phyloP scores from a whole-genome alignment of 306 rosid genomes.

The Pterocarpus santalinus region DNA sequence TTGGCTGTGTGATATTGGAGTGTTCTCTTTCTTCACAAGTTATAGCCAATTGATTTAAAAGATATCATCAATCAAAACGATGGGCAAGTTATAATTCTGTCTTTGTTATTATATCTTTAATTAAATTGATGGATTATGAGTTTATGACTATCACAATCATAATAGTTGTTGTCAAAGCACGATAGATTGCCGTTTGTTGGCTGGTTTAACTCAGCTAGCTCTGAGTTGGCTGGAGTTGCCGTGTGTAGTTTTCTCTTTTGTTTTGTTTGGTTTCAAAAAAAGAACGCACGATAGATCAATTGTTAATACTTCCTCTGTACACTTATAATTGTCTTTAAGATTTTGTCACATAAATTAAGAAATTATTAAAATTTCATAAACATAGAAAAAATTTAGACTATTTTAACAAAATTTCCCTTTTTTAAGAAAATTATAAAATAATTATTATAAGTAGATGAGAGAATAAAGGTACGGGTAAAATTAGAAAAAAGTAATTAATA shows the following conservation, averaged over 20 bases:
- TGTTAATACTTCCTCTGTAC: too few relatives aligned
- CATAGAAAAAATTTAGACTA: too few relatives aligned
- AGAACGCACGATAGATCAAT: too few relatives aligned
- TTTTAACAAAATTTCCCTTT: too few relatives aligned
- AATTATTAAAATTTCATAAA: too few relatives aligned
- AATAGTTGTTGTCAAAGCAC: constrained; percentile 11
- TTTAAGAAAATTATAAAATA: too few relatives aligned
- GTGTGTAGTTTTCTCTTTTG: neutral
- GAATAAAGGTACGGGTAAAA: too few relatives aligned
- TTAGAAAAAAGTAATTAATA: too few relatives aligned
- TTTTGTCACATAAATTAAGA: too few relatives aligned
- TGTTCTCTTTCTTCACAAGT: constrained; percentile 2
- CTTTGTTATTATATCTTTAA: neutral
- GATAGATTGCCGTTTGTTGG: neutral
- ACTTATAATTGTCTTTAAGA: too few relatives aligned
- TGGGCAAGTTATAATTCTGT: neutral
- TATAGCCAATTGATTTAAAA: neutral
- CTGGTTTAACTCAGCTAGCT: neutral
- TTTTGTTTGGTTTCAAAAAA: neutral
- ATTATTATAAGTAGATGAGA: too few relatives aligned
- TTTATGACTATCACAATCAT: constrained; percentile 7
- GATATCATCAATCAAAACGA: constrained; percentile 1
- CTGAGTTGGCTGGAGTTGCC: neutral
- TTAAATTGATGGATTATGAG: neutral
- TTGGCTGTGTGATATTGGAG: neutral